Evolutionary conservation across 768 basidiomycete species (phyloP).

Genomic region (Butyriboletus loyo): DNA sequence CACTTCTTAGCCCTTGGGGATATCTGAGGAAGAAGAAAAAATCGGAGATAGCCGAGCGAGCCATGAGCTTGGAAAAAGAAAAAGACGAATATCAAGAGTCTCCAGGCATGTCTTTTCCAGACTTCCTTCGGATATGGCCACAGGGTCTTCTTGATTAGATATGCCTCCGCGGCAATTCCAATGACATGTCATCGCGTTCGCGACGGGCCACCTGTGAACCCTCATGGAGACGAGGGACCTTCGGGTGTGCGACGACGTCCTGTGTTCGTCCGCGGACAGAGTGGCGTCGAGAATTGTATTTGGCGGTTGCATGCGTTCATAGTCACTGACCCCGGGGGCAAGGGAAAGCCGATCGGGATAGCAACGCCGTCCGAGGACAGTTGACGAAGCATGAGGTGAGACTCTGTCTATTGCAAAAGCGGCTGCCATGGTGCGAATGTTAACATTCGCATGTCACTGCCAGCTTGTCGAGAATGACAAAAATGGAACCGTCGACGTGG

Average conservation of each 20-base stretch:
- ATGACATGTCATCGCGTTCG: neutral
- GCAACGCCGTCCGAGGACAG: neutral
- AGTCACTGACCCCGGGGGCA: neutral
- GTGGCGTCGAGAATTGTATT: neutral
- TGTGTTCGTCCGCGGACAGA: slow-evolving; percentile 18
- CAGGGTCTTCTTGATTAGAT: neutral
- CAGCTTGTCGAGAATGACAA: neutral
- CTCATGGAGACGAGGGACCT: slow-evolving; percentile 1
- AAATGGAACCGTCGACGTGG: neutral
- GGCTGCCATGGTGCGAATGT: neutral
- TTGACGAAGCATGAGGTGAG: neutral
- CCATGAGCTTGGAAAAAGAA: neutral
- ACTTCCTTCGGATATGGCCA: neutral
- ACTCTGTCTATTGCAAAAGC: neutral
- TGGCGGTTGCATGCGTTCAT: neutral
- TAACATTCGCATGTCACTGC: neutral
- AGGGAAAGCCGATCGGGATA: neutral
- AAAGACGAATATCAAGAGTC: neutral
- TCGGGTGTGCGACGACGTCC: neutral
- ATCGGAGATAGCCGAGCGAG: neutral
- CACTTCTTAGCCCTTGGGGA: too few relatives aligned
- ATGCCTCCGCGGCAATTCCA: slow-evolving; percentile 1
- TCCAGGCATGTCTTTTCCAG: neutral
- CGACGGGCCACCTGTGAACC: neutral
- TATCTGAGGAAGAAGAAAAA: neutral